Percentiles rank a stretch among this genome's conserved stretches.
Conservation (phyloP, 345 rosid species). For the Limnanthes douglasii region DNA sequence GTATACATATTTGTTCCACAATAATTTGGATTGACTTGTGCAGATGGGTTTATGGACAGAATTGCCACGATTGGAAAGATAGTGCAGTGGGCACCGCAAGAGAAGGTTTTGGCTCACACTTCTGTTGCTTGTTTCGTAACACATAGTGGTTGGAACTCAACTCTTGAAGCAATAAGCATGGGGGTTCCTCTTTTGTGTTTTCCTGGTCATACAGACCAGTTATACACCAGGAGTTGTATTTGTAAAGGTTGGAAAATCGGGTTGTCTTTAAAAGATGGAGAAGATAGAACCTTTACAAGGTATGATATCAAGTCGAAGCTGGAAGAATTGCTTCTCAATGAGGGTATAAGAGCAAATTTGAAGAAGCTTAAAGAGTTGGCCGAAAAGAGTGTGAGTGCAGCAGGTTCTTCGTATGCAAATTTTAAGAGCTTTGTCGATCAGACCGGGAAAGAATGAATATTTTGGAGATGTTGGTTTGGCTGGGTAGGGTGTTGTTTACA, state of each 20-base stretch:
- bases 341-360: constrained; percentile 8
- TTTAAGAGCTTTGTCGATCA: constrained; percentile 12
- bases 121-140: constrained; percentile 31
- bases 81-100: constrained; percentile 31
- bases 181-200: constrained; percentile 41
- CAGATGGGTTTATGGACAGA: constrained; percentile 4
- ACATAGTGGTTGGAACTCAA: constrained; percentile 59
- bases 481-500: too few species aligned
- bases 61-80: constrained; percentile 7
- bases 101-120: constrained; percentile 15
- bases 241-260: constrained; percentile 36
- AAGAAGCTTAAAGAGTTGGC: constrained; percentile 10
- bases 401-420: constrained; percentile 13
- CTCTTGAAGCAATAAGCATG: constrained; percentile 29
- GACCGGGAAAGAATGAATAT: too few species aligned
- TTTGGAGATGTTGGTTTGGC: too few species aligned
- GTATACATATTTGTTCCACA: too few species aligned
- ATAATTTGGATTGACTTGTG: too few species aligned
- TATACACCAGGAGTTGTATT: constrained; percentile 18
- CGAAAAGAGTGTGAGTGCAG: constrained; percentile 6
- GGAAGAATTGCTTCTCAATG: constrained; percentile 14
- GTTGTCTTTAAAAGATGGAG: constrained; percentile 15
- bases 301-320: constrained; percentile 18
- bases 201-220: constrained; percentile 36
- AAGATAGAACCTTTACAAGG: constrained; percentile 7